Evolutionary conservation across 306 rosid genomes (phyloP), one percentile per base, ranked within the genome.

Genomic region (Crotalaria pallida): DNA sequence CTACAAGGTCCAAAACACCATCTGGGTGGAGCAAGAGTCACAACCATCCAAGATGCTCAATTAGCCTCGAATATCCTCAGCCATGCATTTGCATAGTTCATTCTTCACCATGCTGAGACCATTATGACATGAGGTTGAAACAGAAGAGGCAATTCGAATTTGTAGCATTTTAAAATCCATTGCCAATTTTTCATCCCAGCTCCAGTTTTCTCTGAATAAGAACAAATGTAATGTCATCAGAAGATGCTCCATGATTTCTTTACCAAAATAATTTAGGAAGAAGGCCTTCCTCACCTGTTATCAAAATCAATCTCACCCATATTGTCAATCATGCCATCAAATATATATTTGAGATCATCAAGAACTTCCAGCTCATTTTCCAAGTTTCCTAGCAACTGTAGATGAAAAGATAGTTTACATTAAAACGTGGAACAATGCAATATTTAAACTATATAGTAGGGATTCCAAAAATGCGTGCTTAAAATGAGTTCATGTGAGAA

Each of bases 281-380:
- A n/a, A n/a, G n/a, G n/a, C n/a, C n/a, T 61, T 29, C 44, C 15
- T 80, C 45, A 94, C 97, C 95, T 78, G 90, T 81, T 69, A 69
- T 82, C 85, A 57, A 63, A 58, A 72, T 86, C 76, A 36, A 49
- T 57, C 7, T 85, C 98, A 45, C 77, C 86, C 78, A 88, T 78
- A 17, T 22, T 52, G 15, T 84, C 85, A 82, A 87, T 60, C 94
- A 88, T 77, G 67, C 27, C 73, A 50, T 81, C 82, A 63, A 84
- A 94, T 69, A 77, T 64, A 43, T 3, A 19, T 16, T 18, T 71
- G 33, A 88, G 82, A 69, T 83, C 49, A 55, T 81, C 79, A 50
- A 94, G 94, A 67, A 94, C 47, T 80, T 73, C 82, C 34, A 83
- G 50, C 87, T 90, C 98, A 81, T 58, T 81, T 74, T 90, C 92